Base-by-base conservation (phyloP, 106 monocot genomes). In the Dioscorea zingiberensis region DNA sequence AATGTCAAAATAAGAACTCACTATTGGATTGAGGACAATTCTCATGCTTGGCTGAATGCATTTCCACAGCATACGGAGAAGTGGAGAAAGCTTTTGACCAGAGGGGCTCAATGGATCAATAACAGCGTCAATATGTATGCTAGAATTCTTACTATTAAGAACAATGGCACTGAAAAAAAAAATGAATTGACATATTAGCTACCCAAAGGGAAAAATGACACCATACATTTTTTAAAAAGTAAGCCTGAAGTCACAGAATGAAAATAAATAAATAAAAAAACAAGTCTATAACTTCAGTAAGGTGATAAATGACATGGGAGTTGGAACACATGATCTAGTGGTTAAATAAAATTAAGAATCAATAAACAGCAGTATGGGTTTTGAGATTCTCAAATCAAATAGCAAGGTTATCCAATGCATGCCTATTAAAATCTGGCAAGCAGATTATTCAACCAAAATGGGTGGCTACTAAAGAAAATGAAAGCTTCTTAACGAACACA, bases 41-140 rank as follows among this genome's bases (percentile, higher is more conserved):
- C 91, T 91, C 91, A 95, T 95, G 83, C 95, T 95, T 59, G 95
- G 91, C 32, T 81, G 80, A 70, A 88, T 72, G 30, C 49, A 70
- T 68, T 77, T 91, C 85, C 78, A 83, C 27, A 95, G 87, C 69
- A 85, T 54, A 71, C 73, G 77, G 66, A 95, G 83, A 73, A 95
- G 73, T 12, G 95, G 91, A 65, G 95, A 64, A 59, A 95, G 85
- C 62, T 91, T 95, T 74, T 95, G 95, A 23, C 91, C 91, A 8
- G 88, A 73, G n/a, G 91, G 77, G 78, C 95, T 88, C 71, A 95
- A 77, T 60, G 95, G 95, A 81, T 95, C 95, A 69, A 95, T 85
- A 19, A 95, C 95, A 55, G 88, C 95, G 83, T 95, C 95, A 72
- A 95, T 95, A 54, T 91, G 95, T 56, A 95, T 76, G 63, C 67